Evolutionary conservation across 140 eudicot genomes (phyloP).

Genomic region (Oenanthe javanica): DNA sequence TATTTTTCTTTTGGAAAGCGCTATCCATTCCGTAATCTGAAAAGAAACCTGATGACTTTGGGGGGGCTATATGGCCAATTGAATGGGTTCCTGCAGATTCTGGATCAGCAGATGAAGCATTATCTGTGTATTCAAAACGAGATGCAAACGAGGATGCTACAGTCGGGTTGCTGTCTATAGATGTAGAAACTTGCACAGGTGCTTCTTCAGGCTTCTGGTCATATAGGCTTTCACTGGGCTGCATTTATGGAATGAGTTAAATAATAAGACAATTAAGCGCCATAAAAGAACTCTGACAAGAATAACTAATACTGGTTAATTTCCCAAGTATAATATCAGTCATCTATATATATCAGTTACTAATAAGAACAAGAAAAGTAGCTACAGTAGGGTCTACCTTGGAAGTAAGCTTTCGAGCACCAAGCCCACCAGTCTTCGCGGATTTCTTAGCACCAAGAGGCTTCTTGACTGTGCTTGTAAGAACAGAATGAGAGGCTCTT

Average conservation of each 20-base stretch:
- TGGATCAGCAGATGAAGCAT: conserved; percentile 41
- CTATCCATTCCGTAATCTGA: conserved; percentile 96
- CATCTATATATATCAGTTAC: not conserved
- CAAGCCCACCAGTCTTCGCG: conserved; percentile 87
- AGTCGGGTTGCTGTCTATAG: conserved; percentile 38
- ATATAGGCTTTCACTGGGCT: conserved; percentile 91
- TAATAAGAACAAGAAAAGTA: not conserved
- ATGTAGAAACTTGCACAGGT: conserved; percentile 56
- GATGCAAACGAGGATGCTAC: conserved; percentile 60
- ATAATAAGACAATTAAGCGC: not conserved
- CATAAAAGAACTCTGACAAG: not conserved
- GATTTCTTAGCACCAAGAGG: conserved; percentile 77
- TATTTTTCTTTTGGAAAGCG: conserved; percentile 53
- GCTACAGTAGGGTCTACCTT: conserved; percentile 40
- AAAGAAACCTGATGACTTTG: conserved; percentile 80
- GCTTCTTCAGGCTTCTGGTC: conserved; percentile 97
- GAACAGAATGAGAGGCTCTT: conserved; percentile 50
- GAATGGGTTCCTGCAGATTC: conserved; percentile 65
- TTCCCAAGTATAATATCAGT: not conserved
- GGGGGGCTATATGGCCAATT: conserved; percentile 70
- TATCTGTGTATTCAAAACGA: conserved; percentile 85
- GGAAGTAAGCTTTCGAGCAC: conserved; percentile 88
- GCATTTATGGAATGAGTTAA: conserved; percentile 16
- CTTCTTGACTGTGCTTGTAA: conserved; percentile 48
- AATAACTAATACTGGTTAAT: not conserved